Evolutionary conservation across 768 basidiomycete genomes (phyloP).

Genomic region (Postia placenta): DNA sequence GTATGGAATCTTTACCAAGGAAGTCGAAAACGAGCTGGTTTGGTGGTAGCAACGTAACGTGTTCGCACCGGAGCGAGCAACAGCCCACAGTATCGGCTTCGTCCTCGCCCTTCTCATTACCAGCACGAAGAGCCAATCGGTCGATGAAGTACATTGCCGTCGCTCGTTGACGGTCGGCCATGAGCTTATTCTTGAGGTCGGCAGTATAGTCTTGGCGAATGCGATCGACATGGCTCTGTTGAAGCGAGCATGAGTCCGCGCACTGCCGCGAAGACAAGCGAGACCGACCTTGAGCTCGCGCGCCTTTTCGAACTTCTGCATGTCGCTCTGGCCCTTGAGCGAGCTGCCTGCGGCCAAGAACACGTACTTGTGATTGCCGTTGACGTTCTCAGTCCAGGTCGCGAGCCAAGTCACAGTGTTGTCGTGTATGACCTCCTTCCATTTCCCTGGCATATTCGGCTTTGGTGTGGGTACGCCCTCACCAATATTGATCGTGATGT

Average conservation of each 20-base stretch:
- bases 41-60: slow-evolving; percentile 87
- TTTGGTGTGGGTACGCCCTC: slow-evolving; percentile 63
- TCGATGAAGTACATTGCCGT: slow-evolving; percentile 99
- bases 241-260: not conserved
- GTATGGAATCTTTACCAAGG: slow-evolving; percentile 97
- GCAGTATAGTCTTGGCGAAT: slow-evolving; percentile 85
- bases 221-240: slow-evolving; percentile 83
- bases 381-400: slow-evolving; percentile 98
- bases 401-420: slow-evolving; percentile 99
- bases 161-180: slow-evolving; percentile 94
- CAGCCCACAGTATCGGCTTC: slow-evolving; percentile 99
- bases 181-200: slow-evolving; percentile 85
- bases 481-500: slow-evolving; percentile 94
- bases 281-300: slow-evolving; percentile 80
- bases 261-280: not conserved
- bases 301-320: slow-evolving; percentile 97
- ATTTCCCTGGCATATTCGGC: slow-evolving; percentile 90
- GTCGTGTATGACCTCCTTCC: slow-evolving; percentile 87
- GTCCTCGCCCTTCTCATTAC: slow-evolving; percentile 99
- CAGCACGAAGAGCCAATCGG: slow-evolving; percentile 92
- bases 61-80: slow-evolving; percentile 95
- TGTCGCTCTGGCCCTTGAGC: slow-evolving; percentile 96
- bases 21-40: slow-evolving; percentile 93
- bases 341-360: slow-evolving; percentile 97
- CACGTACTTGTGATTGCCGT: slow-evolving; percentile 93